A percentile compares a stretch with the other conserved stretches of the same genome.
These are phyloP conservation scores for Casuarina equisetifolia DNA, from an alignment of 306 rosid species.

Conservation along the genomic window DNA sequence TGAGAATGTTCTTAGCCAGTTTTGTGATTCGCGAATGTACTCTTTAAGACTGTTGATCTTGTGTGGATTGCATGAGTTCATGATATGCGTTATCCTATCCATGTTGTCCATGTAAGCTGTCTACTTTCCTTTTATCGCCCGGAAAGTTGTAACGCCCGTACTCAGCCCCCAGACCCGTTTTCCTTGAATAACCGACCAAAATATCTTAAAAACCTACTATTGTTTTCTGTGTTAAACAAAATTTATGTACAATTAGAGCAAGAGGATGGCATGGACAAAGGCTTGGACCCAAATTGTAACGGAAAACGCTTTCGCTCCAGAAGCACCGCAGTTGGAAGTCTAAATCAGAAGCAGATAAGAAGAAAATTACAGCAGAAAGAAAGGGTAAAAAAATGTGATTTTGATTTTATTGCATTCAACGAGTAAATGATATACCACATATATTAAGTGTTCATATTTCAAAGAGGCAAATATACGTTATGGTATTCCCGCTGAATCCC, in stretches of 20 bases:
- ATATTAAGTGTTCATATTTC: slow-evolving; percentile 8
- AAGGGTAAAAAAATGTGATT: not conserved
- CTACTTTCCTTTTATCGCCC: too few relatives aligned
- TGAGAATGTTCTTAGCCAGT: not conserved
- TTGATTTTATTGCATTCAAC: slow-evolving; percentile 6
- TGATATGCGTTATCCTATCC: slow-evolving; percentile 39
- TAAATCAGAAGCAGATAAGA: not conserved
- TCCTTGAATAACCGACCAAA: too few relatives aligned
- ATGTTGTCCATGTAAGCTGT: not conserved
- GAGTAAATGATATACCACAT: slow-evolving; percentile 6
- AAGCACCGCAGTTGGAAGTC: too few relatives aligned
- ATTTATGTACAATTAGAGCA: too few relatives aligned
- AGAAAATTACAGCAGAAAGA: not conserved
- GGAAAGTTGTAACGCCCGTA: too few relatives aligned
- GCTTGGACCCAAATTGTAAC: too few relatives aligned
- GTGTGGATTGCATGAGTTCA: slow-evolving; percentile 16
- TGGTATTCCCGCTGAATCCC: slow-evolving; percentile 6
- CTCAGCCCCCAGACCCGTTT: too few relatives aligned
- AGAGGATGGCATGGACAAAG: too few relatives aligned
- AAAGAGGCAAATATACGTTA: slow-evolving; percentile 12
- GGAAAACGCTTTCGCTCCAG: too few relatives aligned
- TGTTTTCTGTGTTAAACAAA: too few relatives aligned
- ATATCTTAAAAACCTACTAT: too few relatives aligned
- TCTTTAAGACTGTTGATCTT: not conserved
- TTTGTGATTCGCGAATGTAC: not conserved